Conservation (phyloP, 495 filamentous ascomycete genomes). For the Corynascus novoguineensis region DNA sequence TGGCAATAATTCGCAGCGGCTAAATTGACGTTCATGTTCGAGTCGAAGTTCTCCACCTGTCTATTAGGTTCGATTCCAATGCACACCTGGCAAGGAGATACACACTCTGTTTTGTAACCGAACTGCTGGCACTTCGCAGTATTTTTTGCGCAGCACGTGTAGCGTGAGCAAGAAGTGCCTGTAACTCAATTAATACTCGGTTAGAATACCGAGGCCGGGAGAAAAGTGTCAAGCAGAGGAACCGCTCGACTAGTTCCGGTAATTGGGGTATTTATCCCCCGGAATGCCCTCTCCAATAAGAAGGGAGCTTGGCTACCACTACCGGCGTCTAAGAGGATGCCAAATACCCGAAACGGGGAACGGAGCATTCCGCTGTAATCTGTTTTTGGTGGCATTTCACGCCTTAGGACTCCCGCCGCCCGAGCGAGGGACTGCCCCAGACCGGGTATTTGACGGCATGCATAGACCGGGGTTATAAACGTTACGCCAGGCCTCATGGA, state of each 20-base stretch:
- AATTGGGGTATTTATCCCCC: neutral
- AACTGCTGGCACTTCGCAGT: too few species aligned
- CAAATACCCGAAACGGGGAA: neutral
- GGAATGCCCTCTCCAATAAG: neutral
- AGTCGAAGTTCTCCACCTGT: too few species aligned
- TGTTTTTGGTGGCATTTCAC: neutral
- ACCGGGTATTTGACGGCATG: slow-evolving; percentile 1
- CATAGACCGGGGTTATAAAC: neutral
- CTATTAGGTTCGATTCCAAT: too few species aligned
- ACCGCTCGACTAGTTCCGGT: neutral
- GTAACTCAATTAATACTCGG: neutral
- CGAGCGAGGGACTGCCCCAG: neutral
- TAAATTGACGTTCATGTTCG: too few species aligned
- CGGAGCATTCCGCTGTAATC: neutral
- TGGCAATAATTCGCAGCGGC: too few species aligned
- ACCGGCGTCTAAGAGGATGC: slow-evolving; percentile 19
- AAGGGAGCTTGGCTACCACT: neutral
- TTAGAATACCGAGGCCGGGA: neutral
- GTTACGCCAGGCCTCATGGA: neutral
- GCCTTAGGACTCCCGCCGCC: neutral
- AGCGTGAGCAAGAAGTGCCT: neutral
- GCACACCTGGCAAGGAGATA: too few species aligned
- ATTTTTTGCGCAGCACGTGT: neutral
- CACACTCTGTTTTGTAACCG: too few species aligned
- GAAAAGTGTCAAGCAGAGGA: neutral